Evolutionary conservation across 768 basidiomycete species (phyloP), one percentile per base, ranked within the genome.

Genomic region (Leucosporidium scottii): DNA sequence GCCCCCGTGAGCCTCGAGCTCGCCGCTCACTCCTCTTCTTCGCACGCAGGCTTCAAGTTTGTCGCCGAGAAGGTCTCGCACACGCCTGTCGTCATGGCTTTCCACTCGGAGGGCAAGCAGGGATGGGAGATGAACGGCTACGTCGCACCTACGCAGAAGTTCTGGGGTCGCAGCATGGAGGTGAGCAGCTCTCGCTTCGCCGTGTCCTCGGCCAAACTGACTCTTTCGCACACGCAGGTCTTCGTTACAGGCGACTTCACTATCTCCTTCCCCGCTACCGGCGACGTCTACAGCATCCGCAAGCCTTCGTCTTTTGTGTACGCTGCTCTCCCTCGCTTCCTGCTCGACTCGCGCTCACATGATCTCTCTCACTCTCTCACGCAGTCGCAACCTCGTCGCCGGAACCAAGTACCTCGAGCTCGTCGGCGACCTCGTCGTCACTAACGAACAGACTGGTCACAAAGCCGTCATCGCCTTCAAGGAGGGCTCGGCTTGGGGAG

Each of bases 21-120:
- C 21, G n/a, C 8, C 49, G 31, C 53, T 47, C 21, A 56, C 44
- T 10, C 21, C 1, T 17, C 1, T 4, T 30, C 31, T 30, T 23
- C 4, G 13, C 28, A 13, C n/a, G 27, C 68, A 74, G 74, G 73
- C 36, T 67, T 76, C 60, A 68, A 68, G 34, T 76, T 75, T 61
- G 51, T 96, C 49, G 59, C 65, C 2, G 94, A 99, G 76, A 93
- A 98, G 83, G 94, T 98, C 68, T 92, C 89, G 76, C 94, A 98
- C 78, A 93, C 97, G 77, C 94, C 94, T 8, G 69, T 67, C 28
- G 39, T 73, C 9, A 28, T 73, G 31, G 74, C 75, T 9, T 73
- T 72, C 60, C 66, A 62, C 53, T 56, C 63, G 51, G 69, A 66
- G 6, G 48, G 58, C 12, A 44, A 44, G 39, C 59, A 60, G 9